Evolutionary conservation across 306 rosid species (phyloP), one percentile per base, ranked within the genome.

Genomic region (Coriaria nepalensis): DNA sequence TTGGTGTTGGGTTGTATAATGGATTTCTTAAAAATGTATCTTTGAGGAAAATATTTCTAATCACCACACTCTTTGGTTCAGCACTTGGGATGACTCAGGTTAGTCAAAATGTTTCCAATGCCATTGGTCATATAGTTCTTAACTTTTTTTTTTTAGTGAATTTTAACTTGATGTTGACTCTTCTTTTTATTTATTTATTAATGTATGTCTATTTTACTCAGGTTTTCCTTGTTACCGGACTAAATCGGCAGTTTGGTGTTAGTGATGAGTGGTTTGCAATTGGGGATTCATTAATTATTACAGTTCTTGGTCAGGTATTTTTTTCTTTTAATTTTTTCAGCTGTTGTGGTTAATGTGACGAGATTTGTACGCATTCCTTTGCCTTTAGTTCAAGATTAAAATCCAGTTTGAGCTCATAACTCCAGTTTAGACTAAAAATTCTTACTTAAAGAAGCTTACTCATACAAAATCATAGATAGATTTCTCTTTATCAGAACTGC

Each of bases 41-140:
- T 9, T 45, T 85, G 67, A 75, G 57, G 69, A 90, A 81, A 66
- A 71, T 79, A 50, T 90, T 90, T 77, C 71, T 90, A 32, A 71
- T 47, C 34, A 79, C 95, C 29, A 71, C 98, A 7, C 39, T 77
- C 55, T 41, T 68, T 37, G 95, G 98, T 67, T 68, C 98, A 50
- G 74, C 73, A 56, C 81, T 92, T 60, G 98, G 98, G 68, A 79
- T 90, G 95, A 85, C 98, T 58, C 95, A 88, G 95, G 97, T 73
- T 51, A 56, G 63, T 61, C 32, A 63, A 41, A 59, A 50, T 35
- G 6, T n/a, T n/a, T n/a, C n/a, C n/a, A n/a, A n/a, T n/a, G n/a
- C n/a, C n/a, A n/a, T n/a, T n/a, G n/a, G n/a, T n/a, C n/a, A n/a
- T n/a, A n/a, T n/a, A n/a, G n/a, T n/a, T n/a, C n/a, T n/a, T n/a